phyloP scores from a whole-genome alignment of 441 rosid genomes.

The Theobroma grandiflorum region DNA sequence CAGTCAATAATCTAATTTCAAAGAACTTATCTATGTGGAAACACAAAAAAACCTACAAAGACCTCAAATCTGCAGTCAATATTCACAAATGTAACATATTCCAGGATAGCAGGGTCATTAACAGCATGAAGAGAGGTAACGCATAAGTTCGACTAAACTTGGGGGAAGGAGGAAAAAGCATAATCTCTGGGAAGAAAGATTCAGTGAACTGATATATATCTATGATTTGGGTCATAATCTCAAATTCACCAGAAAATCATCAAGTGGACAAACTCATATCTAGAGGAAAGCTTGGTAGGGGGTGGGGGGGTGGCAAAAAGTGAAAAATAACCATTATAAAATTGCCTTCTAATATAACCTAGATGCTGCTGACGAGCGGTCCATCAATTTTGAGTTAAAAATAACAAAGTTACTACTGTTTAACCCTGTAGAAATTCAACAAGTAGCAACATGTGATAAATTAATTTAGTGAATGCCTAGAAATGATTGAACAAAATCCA shows the following conservation, averaged over 20 bases:
- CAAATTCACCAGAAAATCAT: background rate
- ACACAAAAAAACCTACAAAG: background rate
- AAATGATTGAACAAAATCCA: background rate
- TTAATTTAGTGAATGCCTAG: background rate
- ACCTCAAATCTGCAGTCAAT: background rate
- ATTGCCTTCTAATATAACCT: background rate
- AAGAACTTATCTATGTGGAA: background rate
- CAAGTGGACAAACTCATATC: background rate
- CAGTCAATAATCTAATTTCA: background rate
- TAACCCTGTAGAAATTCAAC: background rate
- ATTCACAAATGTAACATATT: background rate
- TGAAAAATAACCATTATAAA: background rate
- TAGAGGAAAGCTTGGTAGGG: too few species aligned
- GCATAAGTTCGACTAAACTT: background rate
- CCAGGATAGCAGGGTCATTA: background rate
- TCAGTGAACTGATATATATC: background rate
- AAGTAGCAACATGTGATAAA: background rate
- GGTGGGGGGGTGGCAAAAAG: too few species aligned
- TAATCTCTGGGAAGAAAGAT: background rate
- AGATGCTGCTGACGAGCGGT: background rate
- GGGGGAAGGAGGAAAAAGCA: background rate
- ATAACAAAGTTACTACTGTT: background rate
- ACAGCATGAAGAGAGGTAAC: background rate
- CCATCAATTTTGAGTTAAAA: background rate
- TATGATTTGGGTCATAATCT: background rate